Evolutionary conservation across 2,329 filamentous ascomycete genomes (phyloP), one percentile per base, ranked within the genome.

Genomic region (Pseudogymnoascus sp.): DNA sequence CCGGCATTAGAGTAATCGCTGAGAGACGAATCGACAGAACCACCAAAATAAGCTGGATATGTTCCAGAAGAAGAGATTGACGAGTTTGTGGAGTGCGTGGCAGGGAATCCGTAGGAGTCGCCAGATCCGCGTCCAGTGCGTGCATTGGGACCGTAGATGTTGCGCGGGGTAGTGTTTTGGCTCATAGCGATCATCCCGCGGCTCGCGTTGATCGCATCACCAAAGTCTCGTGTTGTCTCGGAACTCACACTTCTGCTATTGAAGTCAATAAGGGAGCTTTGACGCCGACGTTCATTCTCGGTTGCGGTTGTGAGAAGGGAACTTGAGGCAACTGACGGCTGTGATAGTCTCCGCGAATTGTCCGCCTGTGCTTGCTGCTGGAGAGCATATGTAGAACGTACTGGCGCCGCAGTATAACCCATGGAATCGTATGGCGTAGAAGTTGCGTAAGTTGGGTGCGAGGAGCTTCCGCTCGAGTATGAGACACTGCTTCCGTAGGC

Each of bases 161-260:
- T 94, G 65, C 92, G 82, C 10, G 92, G 91, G 1, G 92, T 96
- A 69, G 92, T 96, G 71, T 97, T 92, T 77, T 97, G 92, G 82
- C 90, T 96, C 83, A 97, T 89, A 37, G 92, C 91, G 27, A 97
- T 83, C 90, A 97, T 97, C 68, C 92, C 91, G 65, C 94, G 89
- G 73, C 92, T 92, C 25, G 92, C 92, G 74, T 97, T 93, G 62
- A 97, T 85, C 29, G 91, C 90, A 72, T 97, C 93, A 67, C 88
- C 90, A 74, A 92, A 95, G 69, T 87, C 88, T 68, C 87, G 81
- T 61, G 82, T 79, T 59, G 75, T 71, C 74, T 79, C 86, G 72
- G 77, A 84, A 78, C 76, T 83, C 74, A 76, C 79, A 60, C 83
- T 76, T 74, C 85, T 82, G 76, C 82, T 81, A 66, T 72, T 69